Conservation (phyloP, 2,329 filamentous ascomycete genomes). For the Fusarium sp. region DNA sequence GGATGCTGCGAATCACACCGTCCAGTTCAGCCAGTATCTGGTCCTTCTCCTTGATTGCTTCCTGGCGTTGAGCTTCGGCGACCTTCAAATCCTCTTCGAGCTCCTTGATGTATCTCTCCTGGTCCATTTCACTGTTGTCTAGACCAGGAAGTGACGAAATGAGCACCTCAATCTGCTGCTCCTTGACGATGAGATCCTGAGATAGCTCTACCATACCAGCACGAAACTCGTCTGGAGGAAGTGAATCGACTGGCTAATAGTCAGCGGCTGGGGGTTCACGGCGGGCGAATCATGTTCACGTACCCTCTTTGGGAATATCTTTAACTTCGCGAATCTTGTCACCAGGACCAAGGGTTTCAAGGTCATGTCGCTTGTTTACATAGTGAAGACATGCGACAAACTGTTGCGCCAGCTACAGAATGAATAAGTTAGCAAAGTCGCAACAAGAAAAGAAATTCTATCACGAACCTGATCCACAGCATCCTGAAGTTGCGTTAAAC, state of each 20-base stretch:
- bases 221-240: slow-evolving; percentile 73
- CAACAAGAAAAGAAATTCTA: accelerated
- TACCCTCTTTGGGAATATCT: slow-evolving; percentile 65
- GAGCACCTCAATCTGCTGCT: slow-evolving; percentile 84
- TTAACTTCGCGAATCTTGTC: slow-evolving; percentile 72
- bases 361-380: slow-evolving; percentile 76
- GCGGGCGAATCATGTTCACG: background rate
- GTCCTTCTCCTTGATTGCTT: slow-evolving; percentile 73
- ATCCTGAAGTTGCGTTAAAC: slow-evolving; percentile 86
- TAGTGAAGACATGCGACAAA: slow-evolving; percentile 76
- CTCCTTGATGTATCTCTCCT: slow-evolving; percentile 74
- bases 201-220: slow-evolving; percentile 79
- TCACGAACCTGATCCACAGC: slow-evolving; percentile 79
- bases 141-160: slow-evolving; percentile 81
- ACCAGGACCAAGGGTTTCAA: slow-evolving; percentile 67
- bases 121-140: slow-evolving; percentile 81
- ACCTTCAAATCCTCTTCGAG: slow-evolving; percentile 74
- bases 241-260: slow-evolving; percentile 65
- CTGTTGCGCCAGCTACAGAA: slow-evolving; percentile 71
- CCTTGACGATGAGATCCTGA: slow-evolving; percentile 80
- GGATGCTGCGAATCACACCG: slow-evolving; percentile 69
- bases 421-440: slow-evolving; percentile 24
- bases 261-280: background rate
- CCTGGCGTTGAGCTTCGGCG: slow-evolving; percentile 71
- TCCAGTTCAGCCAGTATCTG: slow-evolving; percentile 71